Percentiles rank a stretch among this genome's conserved stretches.
Evolutionary conservation across 2,329 filamentous ascomycete genomes (phyloP).

Genomic region (Phaeophleospora eucalypticola): DNA sequence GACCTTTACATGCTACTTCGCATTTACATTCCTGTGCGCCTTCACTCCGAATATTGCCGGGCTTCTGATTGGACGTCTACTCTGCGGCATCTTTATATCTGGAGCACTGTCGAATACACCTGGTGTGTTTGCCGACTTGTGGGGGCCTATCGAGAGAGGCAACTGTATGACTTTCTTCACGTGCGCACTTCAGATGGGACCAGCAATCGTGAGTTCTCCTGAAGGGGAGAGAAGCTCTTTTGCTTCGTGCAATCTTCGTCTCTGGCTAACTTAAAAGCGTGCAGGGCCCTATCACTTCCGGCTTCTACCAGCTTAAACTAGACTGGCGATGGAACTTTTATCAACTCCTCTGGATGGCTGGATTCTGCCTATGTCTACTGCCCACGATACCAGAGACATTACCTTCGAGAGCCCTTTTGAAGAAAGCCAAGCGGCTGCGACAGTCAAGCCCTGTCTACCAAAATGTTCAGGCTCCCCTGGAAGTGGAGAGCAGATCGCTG

Average conservation of each 20-base stretch:
- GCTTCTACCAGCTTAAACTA: conserved; percentile 55
- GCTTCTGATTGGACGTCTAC: conserved; percentile 53
- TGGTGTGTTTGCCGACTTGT: conserved; percentile 53
- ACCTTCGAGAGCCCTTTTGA: conserved; percentile 47
- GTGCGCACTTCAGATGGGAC: conserved; percentile 32
- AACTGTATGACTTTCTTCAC: conserved; percentile 53
- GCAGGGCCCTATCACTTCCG: conserved; percentile 52
- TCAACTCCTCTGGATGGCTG: conserved; percentile 40
- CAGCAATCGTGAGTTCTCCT: conserved; percentile 38
- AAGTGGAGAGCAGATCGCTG: conserved; percentile 39
- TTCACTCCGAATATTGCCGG: conserved; percentile 53
- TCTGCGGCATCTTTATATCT: conserved; percentile 53
- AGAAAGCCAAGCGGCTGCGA: conserved; percentile 51
- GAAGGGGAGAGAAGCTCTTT: too few relatives aligned
- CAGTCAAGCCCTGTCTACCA: conserved; percentile 41
- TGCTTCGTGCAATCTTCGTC: too few relatives aligned
- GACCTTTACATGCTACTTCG: conserved; percentile 38
- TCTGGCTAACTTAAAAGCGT: not conserved
- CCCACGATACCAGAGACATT: conserved; percentile 58
- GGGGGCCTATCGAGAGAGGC: conserved; percentile 50
- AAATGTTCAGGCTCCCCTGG: conserved; percentile 47
- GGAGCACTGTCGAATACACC: conserved; percentile 42
- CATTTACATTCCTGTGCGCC: conserved; percentile 53
- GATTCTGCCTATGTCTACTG: conserved; percentile 33
- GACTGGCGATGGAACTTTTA: conserved; percentile 46